Conservation (phyloP, 2,329 filamentous ascomycete genomes). For the Hypocreales sp. region DNA sequence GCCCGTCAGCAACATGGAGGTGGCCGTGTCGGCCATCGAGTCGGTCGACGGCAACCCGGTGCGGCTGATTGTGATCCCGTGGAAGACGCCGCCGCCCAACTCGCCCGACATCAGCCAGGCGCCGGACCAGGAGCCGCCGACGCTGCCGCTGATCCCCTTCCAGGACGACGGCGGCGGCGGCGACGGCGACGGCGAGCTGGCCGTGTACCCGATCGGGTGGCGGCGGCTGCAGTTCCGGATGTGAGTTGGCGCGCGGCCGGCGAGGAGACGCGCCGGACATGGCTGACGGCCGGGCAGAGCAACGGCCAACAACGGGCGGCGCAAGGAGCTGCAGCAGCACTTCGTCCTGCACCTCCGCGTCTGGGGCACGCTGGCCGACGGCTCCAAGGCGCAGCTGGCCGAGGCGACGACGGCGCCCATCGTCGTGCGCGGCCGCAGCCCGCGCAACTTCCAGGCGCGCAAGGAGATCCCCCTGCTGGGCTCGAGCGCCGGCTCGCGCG, state of each 20-base stretch:
- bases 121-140: conserved; percentile 70
- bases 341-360: conserved; percentile 84
- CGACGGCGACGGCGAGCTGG: conserved; percentile 60
- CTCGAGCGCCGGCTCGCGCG: conserved; percentile 58
- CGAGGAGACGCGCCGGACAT: no score
- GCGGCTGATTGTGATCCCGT: conserved; percentile 90
- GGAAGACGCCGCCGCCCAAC: conserved; percentile 86
- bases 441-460: conserved; percentile 83
- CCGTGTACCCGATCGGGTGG: conserved; percentile 88
- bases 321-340: conserved; percentile 92
- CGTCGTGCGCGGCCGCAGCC: conserved; percentile 84
- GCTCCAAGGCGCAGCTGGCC: conserved; percentile 65
- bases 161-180: conserved; percentile 44
- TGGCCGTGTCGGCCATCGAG: conserved; percentile 83
- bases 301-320: conserved; percentile 86
- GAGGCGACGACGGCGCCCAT: conserved; percentile 82
- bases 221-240: conserved; percentile 84
- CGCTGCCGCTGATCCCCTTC: conserved; percentile 58
- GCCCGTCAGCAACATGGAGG: conserved; percentile 67
- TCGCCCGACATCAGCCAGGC: conserved; percentile 48
- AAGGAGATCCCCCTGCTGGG: conserved; percentile 84
- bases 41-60: conserved; percentile 87
- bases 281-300: conserved; percentile 34
- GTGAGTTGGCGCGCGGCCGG: conserved; percentile 39
- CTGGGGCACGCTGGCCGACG: conserved; percentile 67